Evolutionary conservation across 2,329 filamentous ascomycete species (phyloP), one percentile per base, ranked within the genome.

Genomic region (Ceratocystis variospora): DNA sequence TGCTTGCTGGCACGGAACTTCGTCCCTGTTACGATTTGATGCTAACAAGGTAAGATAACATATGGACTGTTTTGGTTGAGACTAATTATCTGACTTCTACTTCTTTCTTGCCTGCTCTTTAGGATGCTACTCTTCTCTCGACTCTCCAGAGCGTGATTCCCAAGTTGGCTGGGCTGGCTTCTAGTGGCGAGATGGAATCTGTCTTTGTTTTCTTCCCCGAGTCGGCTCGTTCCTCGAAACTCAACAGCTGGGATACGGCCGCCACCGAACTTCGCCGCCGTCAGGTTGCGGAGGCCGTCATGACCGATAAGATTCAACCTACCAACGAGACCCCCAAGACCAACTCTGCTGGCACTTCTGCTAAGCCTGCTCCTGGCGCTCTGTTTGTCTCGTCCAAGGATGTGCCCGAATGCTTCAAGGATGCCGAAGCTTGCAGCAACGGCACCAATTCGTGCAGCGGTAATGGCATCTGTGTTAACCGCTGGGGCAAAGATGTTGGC

Each of bases 391-490:
- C 66, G 10, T 53, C 75, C 68, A 71, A 75, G 46, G 70, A 79
- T 28, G 80, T 92, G 61, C 87, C 89, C 5, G 76, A 84, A 59
- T 97, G 93, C 81, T 93, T 95, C 79, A 74, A 79, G 64, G 86
- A 86, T 1, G 77, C 85, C 71, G 83, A 86, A 50, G 79, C 81
- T 67, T 97, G 93, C 77, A 77, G 81, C 62, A 80, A 80, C 67
- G 79, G 78, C 50, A 99, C 94, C 1, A 82, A 84, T 71, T 85
- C 84, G 73, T 99, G 94, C 81, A 90, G 88, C 15, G 85, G 87
- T 65, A 91, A 94, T 75, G 94, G 94, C 61, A 73, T 76, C 33
- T 97, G 94, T 79, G 78, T 81, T 70, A 80, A 87, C 74, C 87
- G 87, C 72, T 91, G 83, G 70, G 77, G 76, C 53, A 74, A 73